phyloP scores from a whole-genome alignment of 2,329 filamentous ascomycete genomes.

The Madurella mycetomatis region DNA sequence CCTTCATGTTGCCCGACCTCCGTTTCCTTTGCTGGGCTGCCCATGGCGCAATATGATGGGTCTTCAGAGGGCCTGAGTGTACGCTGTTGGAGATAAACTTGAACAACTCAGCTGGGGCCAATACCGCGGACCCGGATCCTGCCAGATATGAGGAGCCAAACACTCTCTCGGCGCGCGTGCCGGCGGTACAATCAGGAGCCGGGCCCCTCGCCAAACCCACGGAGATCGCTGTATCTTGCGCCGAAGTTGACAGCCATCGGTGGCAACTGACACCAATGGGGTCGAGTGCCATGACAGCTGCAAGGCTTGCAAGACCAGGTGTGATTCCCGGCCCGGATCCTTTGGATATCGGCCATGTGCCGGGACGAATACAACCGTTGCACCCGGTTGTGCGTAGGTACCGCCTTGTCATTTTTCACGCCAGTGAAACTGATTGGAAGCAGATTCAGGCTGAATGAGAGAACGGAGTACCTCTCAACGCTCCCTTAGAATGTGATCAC shows the following conservation, averaged over 20 bases:
- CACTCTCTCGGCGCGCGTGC: background rate
- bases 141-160: background rate
- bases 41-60: background rate
- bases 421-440: constrained; percentile 3
- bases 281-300: background rate
- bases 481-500: background rate
- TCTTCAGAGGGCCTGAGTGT: background rate
- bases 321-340: background rate
- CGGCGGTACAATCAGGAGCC: background rate
- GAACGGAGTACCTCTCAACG: background rate
- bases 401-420: background rate
- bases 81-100: no score
- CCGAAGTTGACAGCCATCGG: background rate
- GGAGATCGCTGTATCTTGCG: background rate
- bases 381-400: background rate
- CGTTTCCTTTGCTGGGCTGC: background rate
- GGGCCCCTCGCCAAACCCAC: background rate
- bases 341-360: background rate
- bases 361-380: background rate
- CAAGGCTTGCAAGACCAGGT: background rate
- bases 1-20: background rate
- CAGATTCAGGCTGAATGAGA: constrained; percentile 5
- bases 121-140: constrained; percentile 4
- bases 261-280: background rate
- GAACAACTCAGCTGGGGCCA: background rate